phyloP scores from a whole-genome alignment of 192 early-diverging fungal genomes.

The Irineochytrium annulatum region DNA sequence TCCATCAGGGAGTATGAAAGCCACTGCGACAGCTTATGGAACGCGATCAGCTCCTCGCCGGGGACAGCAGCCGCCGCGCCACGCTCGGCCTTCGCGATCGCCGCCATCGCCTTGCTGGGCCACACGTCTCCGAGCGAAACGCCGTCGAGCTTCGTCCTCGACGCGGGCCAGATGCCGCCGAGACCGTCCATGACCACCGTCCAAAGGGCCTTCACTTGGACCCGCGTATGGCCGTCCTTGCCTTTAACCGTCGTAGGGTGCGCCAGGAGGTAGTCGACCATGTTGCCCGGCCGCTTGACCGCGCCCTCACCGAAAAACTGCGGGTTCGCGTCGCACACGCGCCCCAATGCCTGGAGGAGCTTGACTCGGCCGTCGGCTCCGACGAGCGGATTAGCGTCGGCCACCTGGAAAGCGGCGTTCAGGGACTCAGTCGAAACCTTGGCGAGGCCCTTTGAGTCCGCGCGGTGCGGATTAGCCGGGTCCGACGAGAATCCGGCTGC shows the following conservation, averaged over 20 bases:
- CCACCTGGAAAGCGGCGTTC: constrained; percentile 72
- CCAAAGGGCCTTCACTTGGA: constrained; percentile 73
- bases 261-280: constrained; percentile 74
- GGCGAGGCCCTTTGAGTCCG: constrained; percentile 61
- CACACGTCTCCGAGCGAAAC: constrained; percentile 87
- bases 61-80: neutral
- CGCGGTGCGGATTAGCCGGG: constrained; percentile 49
- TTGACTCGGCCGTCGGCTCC: constrained; percentile 73
- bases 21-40: constrained; percentile 97
- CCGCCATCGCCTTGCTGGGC: constrained; percentile 62
- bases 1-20: constrained; percentile 90
- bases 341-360: constrained; percentile 64
- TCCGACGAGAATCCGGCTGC: constrained; percentile 70
- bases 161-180: constrained; percentile 80
- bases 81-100: constrained; percentile 5
- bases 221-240: constrained; percentile 31
- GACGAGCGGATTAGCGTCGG: constrained; percentile 69
- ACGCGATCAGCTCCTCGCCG: constrained; percentile 59
- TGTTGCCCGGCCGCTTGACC: constrained; percentile 71
- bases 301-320: constrained; percentile 52
- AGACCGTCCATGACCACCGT: constrained; percentile 73
- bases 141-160: constrained; percentile 71
- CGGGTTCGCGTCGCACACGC: constrained; percentile 43
- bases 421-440: constrained; percentile 47
- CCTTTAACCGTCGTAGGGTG: constrained; percentile 39